Conservation (phyloP, 805 yeast genomes). For the Candida mattraensis region DNA sequence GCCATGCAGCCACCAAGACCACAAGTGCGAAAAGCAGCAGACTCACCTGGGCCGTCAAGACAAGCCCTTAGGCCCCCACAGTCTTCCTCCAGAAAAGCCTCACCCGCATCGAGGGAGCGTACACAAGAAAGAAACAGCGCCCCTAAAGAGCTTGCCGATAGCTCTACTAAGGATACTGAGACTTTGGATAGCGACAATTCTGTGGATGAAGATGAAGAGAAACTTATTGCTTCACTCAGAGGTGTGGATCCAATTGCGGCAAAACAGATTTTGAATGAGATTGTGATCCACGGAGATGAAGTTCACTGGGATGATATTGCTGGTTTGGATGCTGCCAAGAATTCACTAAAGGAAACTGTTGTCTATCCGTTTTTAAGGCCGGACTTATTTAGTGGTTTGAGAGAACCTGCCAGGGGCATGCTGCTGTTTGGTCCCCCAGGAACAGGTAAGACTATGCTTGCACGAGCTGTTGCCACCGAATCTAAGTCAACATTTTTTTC, state of each 20-base stretch:
- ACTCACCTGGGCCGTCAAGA: conserved; percentile 15
- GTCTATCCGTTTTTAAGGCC: conserved; percentile 95
- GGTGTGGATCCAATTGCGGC: conserved; percentile 84
- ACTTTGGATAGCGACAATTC: conserved; percentile 27
- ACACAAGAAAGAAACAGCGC: conserved; percentile 2
- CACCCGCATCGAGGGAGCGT: conserved; percentile 9
- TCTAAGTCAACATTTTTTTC: conserved; percentile 90
- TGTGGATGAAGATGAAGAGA: conserved; percentile 28
- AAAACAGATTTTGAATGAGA: conserved; percentile 81
- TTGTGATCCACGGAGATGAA: conserved; percentile 85
- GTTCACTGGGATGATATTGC: conserved; percentile 96
- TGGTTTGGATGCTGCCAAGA: conserved; percentile 86
- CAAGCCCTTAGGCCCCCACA: conserved; percentile 5
- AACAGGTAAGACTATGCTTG: conserved; percentile 98
- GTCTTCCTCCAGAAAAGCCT: conserved; percentile 8
- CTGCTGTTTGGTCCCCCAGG: conserved; percentile 97
- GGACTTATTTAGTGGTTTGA: conserved; percentile 81
- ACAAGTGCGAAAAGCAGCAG: conserved; percentile 10
- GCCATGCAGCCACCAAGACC: conserved; percentile 3
- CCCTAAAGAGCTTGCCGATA: conserved; percentile 21
- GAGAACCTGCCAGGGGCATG: conserved; percentile 98
- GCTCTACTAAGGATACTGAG: conserved; percentile 30
- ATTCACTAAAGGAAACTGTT: conserved; percentile 87
- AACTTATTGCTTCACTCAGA: conserved; percentile 43
- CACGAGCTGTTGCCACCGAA: conserved; percentile 95